phyloP scores from a whole-genome alignment of 306 rosid species.

The Alnus rubra region DNA sequence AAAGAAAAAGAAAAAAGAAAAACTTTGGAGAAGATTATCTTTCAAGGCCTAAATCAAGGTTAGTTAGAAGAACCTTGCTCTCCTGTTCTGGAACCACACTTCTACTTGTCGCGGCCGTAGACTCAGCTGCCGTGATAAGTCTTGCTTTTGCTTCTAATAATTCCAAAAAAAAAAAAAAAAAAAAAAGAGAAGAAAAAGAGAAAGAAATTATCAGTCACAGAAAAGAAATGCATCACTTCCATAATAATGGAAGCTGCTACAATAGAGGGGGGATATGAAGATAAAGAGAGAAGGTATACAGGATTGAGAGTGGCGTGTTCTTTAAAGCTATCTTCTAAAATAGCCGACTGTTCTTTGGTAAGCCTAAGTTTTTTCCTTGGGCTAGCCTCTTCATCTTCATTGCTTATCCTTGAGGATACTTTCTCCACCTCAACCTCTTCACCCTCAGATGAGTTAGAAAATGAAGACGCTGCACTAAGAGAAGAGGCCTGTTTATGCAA shows the following conservation, averaged over 20 bases:
- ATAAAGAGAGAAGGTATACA: conserved; percentile 34
- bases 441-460: conserved; percentile 52
- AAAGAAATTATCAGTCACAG: neutral
- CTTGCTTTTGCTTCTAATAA: conserved; percentile 79
- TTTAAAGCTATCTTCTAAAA: conserved; percentile 67
- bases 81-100: conserved; percentile 96
- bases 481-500: conserved; percentile 38
- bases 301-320: conserved; percentile 71
- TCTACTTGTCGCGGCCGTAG: conserved; percentile 88
- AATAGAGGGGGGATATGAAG: neutral
- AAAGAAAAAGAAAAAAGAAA: no score
- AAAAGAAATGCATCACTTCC: neutral
- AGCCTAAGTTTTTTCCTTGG: conserved; percentile 87
- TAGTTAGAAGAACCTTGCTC: conserved; percentile 65
- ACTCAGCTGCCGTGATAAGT: conserved; percentile 62
- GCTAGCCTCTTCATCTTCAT: conserved; percentile 49
- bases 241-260: no score
- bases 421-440: conserved; percentile 39
- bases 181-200: neutral
- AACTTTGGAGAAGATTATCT: neutral
- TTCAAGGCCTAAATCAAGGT: neutral
- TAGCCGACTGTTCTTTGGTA: conserved; percentile 68
- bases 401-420: conserved; percentile 30
- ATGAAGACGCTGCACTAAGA: conserved; percentile 54
- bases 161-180: neutral